Evolutionary conservation across 371 early-diverging fungal genomes (phyloP).

Genomic region (Circinella minor): DNA sequence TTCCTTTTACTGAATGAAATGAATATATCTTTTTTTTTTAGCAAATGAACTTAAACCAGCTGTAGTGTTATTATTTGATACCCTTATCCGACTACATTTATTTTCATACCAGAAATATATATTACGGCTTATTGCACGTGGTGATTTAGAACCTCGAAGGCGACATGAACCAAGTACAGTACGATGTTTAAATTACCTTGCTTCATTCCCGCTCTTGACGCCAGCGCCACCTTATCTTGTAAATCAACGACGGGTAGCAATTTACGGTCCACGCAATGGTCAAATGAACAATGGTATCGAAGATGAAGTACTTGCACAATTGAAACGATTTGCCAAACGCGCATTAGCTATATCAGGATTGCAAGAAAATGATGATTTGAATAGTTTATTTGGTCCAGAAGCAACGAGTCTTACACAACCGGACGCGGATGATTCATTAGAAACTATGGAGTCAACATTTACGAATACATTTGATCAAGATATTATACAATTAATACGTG

Average conservation of each 20-base stretch:
- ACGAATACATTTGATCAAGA: constrained; percentile 39
- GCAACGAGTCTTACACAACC: constrained; percentile 59
- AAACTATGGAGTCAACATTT: constrained; percentile 39
- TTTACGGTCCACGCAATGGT: constrained; percentile 39
- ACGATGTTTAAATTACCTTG: constrained; percentile 57
- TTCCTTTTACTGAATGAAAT: too few species aligned
- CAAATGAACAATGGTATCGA: constrained; percentile 26
- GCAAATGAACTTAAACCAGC: constrained; percentile 14
- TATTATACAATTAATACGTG: constrained; percentile 35
- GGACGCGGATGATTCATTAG: constrained; percentile 40
- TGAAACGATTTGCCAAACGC: constrained; percentile 35
- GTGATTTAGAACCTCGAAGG: constrained; percentile 56
- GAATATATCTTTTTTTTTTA: not conserved
- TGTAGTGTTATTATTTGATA: constrained; percentile 56
- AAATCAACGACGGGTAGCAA: constrained; percentile 61
- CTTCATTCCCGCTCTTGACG: constrained; percentile 54
- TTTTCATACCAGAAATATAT: constrained; percentile 71
- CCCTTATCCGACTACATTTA: constrained; percentile 56
- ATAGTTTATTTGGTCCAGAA: constrained; percentile 35
- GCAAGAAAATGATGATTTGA: constrained; percentile 12
- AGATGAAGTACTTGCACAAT: constrained; percentile 21
- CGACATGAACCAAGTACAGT: constrained; percentile 45
- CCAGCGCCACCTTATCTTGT: constrained; percentile 51
- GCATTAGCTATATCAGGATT: constrained; percentile 29
- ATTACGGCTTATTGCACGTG: constrained; percentile 67